Evolutionary conservation across 768 basidiomycete genomes (phyloP), one percentile per base, ranked within the genome.

Genomic region (Boletus barrowsii): DNA sequence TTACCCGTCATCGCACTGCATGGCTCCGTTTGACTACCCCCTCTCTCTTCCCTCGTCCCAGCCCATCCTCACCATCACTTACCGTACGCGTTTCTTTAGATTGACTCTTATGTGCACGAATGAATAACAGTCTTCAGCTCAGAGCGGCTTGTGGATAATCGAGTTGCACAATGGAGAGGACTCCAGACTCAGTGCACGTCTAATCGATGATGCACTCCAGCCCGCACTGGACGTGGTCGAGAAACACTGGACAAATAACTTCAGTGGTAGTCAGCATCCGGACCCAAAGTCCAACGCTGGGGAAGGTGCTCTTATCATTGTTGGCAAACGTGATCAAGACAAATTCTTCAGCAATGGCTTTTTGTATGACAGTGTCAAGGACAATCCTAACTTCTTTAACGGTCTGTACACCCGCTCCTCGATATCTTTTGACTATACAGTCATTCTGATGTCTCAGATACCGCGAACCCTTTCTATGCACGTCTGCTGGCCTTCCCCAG

Each of bases 301-400:
- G 30, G 77, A 76, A 47, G 90, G 89, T 36, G 84, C 87, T 4
- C 70, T 93, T 30, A 84, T 93, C 55, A 85, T 93, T 49, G 84
- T 88, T 8, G 90, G 91, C 4, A 82, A 81, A 55, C 78, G 76
- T 57, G 76, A 79, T 56, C 90, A 93, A 68, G 83, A 92, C 69
- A 93, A 92, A 70, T 93, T 91, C 76, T 93, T 93, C 70, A 90
- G 87, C 71, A 93, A 91, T 60, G 90, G 90, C 1, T 80, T 93
- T 56, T 83, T 88, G 64, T 86, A 81, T 57, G 76, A 74, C 4
- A 80, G 74, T 37, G 72, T 80, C 8, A 65, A 74, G 30, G 68
- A 72, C 30, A 77, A 90, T 58, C 76, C 79, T 10, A 77, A 76
- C 55, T 91, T 88, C 73, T 84, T 90, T 68, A 76, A 78, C n/a